Evolutionary conservation across 257 asterid species (phyloP), one percentile per base, ranked within the genome.

Genomic region (Solanum sparsipilum): DNA sequence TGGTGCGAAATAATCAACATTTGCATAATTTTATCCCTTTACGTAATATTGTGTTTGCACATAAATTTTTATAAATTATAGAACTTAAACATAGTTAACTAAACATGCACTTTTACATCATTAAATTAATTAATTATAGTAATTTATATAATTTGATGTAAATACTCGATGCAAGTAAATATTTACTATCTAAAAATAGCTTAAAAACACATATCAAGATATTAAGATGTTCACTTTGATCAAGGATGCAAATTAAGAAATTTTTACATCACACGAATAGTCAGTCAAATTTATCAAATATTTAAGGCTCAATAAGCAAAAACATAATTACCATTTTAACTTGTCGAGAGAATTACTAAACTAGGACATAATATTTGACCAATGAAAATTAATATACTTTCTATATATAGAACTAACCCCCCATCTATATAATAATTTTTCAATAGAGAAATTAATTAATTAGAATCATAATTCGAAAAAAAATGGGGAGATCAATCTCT

Each of bases 151-250:
- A 68, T 6, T 13, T 13, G 12, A 29, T 13, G n/a, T 6, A 29
- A 70, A 29, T 0, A 29, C 1, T 1, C 11, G 0, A 68, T 29
- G 0, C 3, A 25, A 0, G 0, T 29, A 29, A 13, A 68, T 68
- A 29, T 68, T 70, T 15, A 70, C 21, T 0, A 0, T 29, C 65
- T 44, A 29, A 79, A 79, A 79, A 7, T 44, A 5, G 38, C 1
- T 41, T 79, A 2, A 23, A 41, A 76, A 79, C 2, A 71, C 25
- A 34, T 32, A 8, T 2, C 3, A 75, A 12, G 52, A 23, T 3
- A 38, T 36, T 36, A 38, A 23, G 58, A 36, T 12, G 32, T 1
- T 12, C 21, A 75, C 32, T 75, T 75, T 75, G 56, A 75, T 1
- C 32, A 52, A 74, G 46, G 83, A 75, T 36, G 9, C 18, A 46